Evolutionary conservation across 73 alveolate species (phyloP).

Genomic region (Symbiodinium pilosum): DNA sequence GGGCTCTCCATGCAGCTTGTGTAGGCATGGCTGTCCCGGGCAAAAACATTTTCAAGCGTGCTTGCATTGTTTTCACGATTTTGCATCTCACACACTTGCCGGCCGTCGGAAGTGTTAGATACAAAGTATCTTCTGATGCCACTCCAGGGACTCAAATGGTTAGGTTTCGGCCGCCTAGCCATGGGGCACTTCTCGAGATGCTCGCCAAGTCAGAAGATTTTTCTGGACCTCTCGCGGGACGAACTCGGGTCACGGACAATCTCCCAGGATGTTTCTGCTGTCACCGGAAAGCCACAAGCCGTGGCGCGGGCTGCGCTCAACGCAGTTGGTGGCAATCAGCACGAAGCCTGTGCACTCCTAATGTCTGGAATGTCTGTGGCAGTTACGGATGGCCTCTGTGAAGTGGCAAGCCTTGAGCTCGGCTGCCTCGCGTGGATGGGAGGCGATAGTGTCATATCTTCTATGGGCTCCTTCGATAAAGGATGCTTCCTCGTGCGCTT

Average conservation of each 20-base stretch:
- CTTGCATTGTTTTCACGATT: too few species aligned
- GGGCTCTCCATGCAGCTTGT: slow-evolving; percentile 85
- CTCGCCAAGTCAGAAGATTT: slow-evolving; percentile 10
- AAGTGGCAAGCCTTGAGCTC: background rate
- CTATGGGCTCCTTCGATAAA: background rate
- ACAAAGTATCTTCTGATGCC: too few species aligned
- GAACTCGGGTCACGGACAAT: background rate
- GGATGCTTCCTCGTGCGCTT: background rate
- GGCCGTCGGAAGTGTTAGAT: too few species aligned
- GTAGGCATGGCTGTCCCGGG: background rate
- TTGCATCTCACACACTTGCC: too few species aligned
- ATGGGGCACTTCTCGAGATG: slow-evolving; percentile 3
- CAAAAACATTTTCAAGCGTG: background rate
- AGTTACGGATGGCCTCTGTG: background rate
- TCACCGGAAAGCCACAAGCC: slow-evolving; percentile 18
- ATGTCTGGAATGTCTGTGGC: slow-evolving; percentile 33
- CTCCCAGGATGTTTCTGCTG: background rate
- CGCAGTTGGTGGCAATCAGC: slow-evolving; percentile 4
- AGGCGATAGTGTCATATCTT: background rate
- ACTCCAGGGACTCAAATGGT: too few species aligned
- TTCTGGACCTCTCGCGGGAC: slow-evolving; percentile 1
- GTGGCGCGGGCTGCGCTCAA: slow-evolving; percentile 41
- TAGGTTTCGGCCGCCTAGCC: background rate
- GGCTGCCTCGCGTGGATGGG: background rate
- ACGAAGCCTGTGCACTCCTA: slow-evolving; percentile 16